Evolutionary conservation across 441 rosid genomes (phyloP).

Genomic region (Corymbia calophylla): DNA sequence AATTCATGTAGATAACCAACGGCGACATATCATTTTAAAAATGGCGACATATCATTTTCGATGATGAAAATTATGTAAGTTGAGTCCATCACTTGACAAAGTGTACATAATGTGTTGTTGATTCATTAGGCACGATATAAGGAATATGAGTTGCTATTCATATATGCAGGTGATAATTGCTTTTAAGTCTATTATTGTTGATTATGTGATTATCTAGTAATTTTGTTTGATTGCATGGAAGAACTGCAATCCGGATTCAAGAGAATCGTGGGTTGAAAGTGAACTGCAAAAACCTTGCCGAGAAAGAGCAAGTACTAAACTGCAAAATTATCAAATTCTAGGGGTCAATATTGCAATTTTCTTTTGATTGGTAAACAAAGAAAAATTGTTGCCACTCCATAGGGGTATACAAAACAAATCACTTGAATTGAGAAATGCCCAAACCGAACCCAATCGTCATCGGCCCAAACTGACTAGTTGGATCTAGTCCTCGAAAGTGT

Average conservation of each 20-base stretch:
- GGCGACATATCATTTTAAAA: fast-evolving
- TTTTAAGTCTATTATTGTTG: fast-evolving
- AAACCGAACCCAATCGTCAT: too few species aligned
- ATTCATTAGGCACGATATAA: fast-evolving
- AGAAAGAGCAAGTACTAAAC: neutral
- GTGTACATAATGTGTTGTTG: fast-evolving
- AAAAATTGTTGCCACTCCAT: neutral
- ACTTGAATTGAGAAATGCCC: too few species aligned
- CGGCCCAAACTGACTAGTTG: too few species aligned
- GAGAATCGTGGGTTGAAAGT: neutral
- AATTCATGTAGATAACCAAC: fast-evolving
- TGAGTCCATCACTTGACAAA: fast-evolving
- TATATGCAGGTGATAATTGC: neutral
- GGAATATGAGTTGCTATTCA: neutral
- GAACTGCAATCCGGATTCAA: neutral
- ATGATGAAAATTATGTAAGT: neutral
- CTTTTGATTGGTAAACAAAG: neutral
- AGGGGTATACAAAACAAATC: too few species aligned
- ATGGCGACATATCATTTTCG: neutral
- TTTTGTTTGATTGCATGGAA: neutral
- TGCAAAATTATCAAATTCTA: neutral
- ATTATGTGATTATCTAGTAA: neutral
- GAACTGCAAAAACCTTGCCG: neutral
- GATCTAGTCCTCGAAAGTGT: too few species aligned
- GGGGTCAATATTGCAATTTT: neutral